phyloP scores from a whole-genome alignment of 2,329 filamentous ascomycete species.

The Diaporthe aspalathi region DNA sequence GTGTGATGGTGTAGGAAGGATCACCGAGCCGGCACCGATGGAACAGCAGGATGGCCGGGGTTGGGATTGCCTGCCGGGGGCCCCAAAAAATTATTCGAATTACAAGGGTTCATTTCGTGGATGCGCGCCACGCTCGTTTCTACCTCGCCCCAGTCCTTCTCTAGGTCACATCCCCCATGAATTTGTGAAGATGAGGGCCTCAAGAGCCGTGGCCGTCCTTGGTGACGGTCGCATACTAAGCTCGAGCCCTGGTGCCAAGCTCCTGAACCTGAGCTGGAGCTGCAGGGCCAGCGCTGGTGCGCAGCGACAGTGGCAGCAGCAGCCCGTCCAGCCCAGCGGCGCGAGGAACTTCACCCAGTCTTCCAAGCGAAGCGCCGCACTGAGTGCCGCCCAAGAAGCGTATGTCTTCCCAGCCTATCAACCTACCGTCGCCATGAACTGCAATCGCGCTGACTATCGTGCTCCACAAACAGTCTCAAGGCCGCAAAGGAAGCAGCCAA shows the following conservation, averaged over 20 bases:
- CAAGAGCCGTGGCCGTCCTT: conserved; percentile 52
- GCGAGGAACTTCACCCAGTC: conserved; percentile 55
- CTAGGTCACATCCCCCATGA: conserved; percentile 40
- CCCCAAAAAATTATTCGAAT: conserved; percentile 38
- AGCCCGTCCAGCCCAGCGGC: conserved; percentile 47
- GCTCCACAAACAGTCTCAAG: conserved; percentile 52
- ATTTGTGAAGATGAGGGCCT: conserved; percentile 53
- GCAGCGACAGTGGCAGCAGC: conserved; percentile 47
- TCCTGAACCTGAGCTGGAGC: conserved; percentile 47
- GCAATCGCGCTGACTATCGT: conserved; percentile 5
- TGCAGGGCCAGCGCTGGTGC: conserved; percentile 46
- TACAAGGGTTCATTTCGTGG: conserved; percentile 6
- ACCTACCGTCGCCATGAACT: no score
- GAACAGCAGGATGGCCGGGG: no score
- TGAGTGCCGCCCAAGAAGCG: conserved; percentile 53
- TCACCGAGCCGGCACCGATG: conserved; percentile 6
- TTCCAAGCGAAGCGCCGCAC: conserved; percentile 47
- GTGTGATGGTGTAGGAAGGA: neutral
- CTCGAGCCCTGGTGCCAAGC: conserved; percentile 48
- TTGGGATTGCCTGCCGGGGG: conserved; percentile 37
- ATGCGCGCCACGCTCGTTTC: conserved; percentile 33
- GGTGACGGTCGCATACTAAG: conserved; percentile 51
- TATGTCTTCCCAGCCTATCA: conserved; percentile 39
- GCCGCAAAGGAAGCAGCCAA: conserved; percentile 66
- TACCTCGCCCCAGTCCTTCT: conserved; percentile 38